phyloP scores from a whole-genome alignment of 306 rosid species.

The Crotalaria pallida region DNA sequence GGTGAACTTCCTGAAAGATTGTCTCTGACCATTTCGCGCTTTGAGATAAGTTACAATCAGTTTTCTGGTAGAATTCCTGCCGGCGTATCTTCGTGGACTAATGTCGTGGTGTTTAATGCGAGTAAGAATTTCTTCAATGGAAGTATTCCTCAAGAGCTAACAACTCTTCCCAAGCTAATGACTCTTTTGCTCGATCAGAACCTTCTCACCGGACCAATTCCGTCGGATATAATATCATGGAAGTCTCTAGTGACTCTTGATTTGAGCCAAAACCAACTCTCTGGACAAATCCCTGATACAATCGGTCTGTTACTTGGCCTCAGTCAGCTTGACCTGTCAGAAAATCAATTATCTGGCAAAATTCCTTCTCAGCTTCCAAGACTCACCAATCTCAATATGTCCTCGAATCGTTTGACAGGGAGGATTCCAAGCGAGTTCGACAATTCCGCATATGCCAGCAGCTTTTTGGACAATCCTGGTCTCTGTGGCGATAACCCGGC shows the following conservation, averaged over 20 bases:
- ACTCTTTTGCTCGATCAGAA: conserved; percentile 47
- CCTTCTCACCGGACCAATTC: conserved; percentile 43
- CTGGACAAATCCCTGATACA: conserved; percentile 41
- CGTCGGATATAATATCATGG: conserved; percentile 44
- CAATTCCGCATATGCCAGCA: conserved; percentile 27
- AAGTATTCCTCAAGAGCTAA: conserved; percentile 50
- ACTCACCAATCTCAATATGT: conserved; percentile 29
- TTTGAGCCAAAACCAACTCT: conserved; percentile 42
- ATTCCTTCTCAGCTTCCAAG: conserved; percentile 38
- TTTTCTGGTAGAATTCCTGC: conserved; percentile 54
- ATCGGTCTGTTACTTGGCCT: conserved; percentile 43
- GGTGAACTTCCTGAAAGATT: conserved; percentile 57
- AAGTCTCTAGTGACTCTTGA: conserved; percentile 29
- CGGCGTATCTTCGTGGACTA: conserved; percentile 45
- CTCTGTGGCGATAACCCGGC: conserved; percentile 43
- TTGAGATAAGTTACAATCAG: conserved; percentile 48
- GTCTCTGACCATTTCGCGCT: conserved; percentile 28
- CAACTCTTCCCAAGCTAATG: conserved; percentile 28
- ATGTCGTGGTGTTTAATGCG: conserved; percentile 40
- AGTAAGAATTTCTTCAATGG: conserved; percentile 52
- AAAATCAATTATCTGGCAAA: conserved; percentile 56
- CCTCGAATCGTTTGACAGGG: conserved; percentile 49
- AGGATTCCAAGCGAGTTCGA: conserved; percentile 44
- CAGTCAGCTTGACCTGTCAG: conserved; percentile 50
- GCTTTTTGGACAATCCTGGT: conserved; percentile 68